Evolutionary conservation across 2,329 filamentous ascomycete species (phyloP).

Genomic region (Aphanocladium album): DNA sequence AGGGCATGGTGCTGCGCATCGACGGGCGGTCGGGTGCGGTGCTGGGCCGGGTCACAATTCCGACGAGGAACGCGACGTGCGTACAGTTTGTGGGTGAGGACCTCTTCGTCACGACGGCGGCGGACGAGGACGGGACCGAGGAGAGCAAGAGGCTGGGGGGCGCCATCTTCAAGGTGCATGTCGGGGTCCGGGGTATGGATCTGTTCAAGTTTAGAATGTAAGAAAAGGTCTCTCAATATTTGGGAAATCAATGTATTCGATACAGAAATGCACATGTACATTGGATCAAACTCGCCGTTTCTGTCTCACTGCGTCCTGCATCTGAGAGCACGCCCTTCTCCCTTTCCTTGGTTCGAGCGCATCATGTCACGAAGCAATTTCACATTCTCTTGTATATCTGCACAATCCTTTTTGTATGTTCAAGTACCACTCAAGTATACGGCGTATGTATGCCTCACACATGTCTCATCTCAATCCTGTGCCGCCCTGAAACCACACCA

Average conservation of each 20-base stretch:
- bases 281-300: too few species aligned
- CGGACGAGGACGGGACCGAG: slow-evolving; percentile 53
- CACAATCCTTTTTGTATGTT: too few species aligned
- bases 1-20: slow-evolving; percentile 69
- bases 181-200: slow-evolving; percentile 62
- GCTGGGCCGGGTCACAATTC: slow-evolving; percentile 68
- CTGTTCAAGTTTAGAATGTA: slow-evolving; percentile 59
- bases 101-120: slow-evolving; percentile 75
- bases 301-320: background rate
- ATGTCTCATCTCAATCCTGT: too few species aligned
- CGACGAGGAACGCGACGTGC: slow-evolving; percentile 77
- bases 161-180: slow-evolving; percentile 69
- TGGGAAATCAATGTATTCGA: too few species aligned
- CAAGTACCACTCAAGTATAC: too few species aligned
- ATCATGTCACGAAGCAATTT: background rate
- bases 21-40: slow-evolving; percentile 59
- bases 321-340: background rate
- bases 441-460: too few species aligned
- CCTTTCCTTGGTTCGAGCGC: background rate
- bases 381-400: too few species aligned
- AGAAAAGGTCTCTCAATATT: background rate
- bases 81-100: slow-evolving; percentile 70
- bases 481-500: too few species aligned
- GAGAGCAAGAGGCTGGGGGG: slow-evolving; percentile 55
- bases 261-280: too few species aligned